Base-by-base conservation (phyloP, 1,284 basidiomycete species). In the Ganoderma sinense region DNA sequence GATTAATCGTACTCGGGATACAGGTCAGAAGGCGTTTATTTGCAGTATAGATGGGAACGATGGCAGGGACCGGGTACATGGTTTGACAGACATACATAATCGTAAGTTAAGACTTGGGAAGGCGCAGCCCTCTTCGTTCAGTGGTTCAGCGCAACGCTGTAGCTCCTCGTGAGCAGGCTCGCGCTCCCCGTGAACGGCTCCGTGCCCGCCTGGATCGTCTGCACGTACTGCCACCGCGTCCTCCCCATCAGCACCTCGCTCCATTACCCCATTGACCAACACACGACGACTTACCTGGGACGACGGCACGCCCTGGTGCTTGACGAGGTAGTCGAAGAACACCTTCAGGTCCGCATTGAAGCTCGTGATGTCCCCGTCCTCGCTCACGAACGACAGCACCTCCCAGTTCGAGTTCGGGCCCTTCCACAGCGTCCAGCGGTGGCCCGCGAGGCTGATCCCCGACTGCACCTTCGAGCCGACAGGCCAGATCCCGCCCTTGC, bases 151-250 rank as follows among this genome's bases (percentile, higher is more conserved):
- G 72, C 66, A 16, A 78, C 78, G 67, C 71, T 78, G 75, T 73
- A 80, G 72, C 69, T 75, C 64, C 71, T 36, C 39, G 72, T 78
- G 40, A 76, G 55, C 67, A 80, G 73, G 60, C 66, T 73, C 40
- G 79, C 79, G 55, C 70, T 74, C 85, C 91, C 61, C 88, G 91
- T 73, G 91, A 95, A 71, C 88, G 93, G 68, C 84, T 94, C 79
- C 89, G 95, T 41, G 87, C 88, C 59, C 87, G 90, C 78, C 85
- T 96, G 63, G 84, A 89, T 64, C 87, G 88, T 48, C 82, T 96
- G 64, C 84, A 94, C 73, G 85, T 84, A 75, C 85, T 89, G 64
- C 20, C 33, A 18, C 33, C n/a, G 1, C 1, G 18, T 6, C 77
- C 26, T 63, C 69, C 85, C 53, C 88, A 8, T 66, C 39, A 71